These are phyloP conservation scores for Orbilia ellipsospora DNA, from an alignment of 2,329 filamentous ascomycete genomes.

Conservation along the genomic window DNA sequence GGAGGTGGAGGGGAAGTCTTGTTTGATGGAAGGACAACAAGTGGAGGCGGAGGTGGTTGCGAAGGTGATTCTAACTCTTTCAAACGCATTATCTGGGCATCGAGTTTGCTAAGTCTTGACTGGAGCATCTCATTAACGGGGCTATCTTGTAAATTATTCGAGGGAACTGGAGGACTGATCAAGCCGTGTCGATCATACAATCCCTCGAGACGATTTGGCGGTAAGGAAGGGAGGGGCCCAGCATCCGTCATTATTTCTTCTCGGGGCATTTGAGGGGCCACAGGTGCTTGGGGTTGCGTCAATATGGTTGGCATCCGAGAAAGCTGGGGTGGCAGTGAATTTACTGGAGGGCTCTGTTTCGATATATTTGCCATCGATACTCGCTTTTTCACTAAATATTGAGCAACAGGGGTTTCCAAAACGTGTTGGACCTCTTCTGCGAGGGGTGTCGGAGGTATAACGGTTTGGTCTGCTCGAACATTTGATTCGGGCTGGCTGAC, in stretches of 20 bases:
- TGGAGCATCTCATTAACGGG: conserved; percentile 14
- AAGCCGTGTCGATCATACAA: neutral
- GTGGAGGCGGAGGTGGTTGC: conserved; percentile 6
- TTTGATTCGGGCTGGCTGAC: conserved; percentile 36
- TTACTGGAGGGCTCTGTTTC: neutral
- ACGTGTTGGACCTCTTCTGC: neutral
- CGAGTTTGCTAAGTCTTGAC: conserved; percentile 17
- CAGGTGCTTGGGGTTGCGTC: conserved; percentile 5
- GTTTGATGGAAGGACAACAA: neutral
- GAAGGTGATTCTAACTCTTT: conserved; percentile 18
- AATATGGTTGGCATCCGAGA: neutral
- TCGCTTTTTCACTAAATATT: conserved; percentile 12
- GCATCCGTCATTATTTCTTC: conserved; percentile 36
- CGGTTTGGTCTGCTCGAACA: conserved; percentile 19
- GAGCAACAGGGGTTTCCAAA: conserved; percentile 10
- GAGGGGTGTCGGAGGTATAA: neutral
- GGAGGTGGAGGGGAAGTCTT: neutral
- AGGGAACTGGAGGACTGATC: neutral
- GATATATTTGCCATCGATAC: conserved; percentile 26
- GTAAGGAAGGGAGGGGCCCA: conserved; percentile 1
- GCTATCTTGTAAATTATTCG: neutral
- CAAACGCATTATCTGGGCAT: conserved; percentile 28
- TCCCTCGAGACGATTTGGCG: conserved; percentile 7
- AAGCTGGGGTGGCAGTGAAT: neutral
- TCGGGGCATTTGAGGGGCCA: conserved; percentile 14